Evolutionary conservation across 441 rosid species (phyloP).

Genomic region (Flueggea neowawraea): DNA sequence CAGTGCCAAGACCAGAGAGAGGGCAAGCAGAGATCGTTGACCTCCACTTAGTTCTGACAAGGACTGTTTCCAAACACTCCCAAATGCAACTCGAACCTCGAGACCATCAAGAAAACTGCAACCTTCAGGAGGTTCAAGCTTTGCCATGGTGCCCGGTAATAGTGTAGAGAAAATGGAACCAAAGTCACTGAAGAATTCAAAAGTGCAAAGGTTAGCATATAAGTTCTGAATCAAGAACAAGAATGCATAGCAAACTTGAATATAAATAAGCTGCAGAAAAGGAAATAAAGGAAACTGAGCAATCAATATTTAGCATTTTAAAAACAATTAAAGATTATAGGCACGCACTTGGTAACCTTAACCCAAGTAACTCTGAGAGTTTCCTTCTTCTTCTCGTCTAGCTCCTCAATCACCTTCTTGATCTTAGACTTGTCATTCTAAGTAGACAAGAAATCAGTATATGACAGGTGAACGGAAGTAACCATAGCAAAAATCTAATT

Average conservation of each 20-base stretch:
- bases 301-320: background rate
- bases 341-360: constrained; percentile 75
- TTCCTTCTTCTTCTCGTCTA: constrained; percentile 99
- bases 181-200: constrained; percentile 63
- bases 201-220: background rate
- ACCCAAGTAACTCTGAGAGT: constrained; percentile 98
- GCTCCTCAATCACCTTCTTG: constrained; percentile 95
- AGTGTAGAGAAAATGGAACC: constrained; percentile 97
- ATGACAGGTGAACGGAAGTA: constrained; percentile 14
- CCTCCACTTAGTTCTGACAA: constrained; percentile 98
- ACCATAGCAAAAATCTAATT: constrained; percentile 10
- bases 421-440: constrained; percentile 97
- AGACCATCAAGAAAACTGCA: constrained; percentile 95
- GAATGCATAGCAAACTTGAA: constrained; percentile 4
- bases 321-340: background rate
- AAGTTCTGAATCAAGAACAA: constrained; percentile 3
- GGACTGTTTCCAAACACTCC: constrained; percentile 98
- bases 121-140: constrained; percentile 95
- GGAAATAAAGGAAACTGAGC: background rate
- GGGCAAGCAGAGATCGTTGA: constrained; percentile 93
- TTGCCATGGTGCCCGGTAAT: constrained; percentile 97
- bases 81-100: constrained; percentile 99
- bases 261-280: background rate
- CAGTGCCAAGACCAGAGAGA: constrained; percentile 89
- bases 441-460: constrained; percentile 9